phyloP scores from a whole-genome alignment of 2,329 filamentous ascomycete genomes.

The Epichloe typhina region DNA sequence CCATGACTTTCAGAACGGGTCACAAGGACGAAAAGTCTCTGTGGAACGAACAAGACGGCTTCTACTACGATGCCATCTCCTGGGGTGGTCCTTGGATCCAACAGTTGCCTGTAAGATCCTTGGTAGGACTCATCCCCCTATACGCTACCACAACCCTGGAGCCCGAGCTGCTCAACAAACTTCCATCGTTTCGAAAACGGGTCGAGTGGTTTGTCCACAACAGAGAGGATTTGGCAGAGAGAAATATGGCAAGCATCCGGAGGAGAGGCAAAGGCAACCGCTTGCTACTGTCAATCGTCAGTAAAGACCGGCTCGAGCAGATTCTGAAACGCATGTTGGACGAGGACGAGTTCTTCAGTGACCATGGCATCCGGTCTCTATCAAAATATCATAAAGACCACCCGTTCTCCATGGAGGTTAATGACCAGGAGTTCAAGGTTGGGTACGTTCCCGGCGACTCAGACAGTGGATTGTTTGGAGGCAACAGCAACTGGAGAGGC shows the following conservation, averaged over 20 bases:
- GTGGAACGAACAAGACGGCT: conserved; percentile 94
- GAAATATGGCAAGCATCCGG: conserved; percentile 88
- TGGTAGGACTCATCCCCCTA: conserved; percentile 86
- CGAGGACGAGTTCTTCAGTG: conserved; percentile 82
- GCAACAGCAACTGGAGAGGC: conserved; percentile 95
- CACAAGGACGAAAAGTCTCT: conserved; percentile 65
- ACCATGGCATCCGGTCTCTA: conserved; percentile 81
- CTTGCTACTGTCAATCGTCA: conserved; percentile 78
- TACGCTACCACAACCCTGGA: conserved; percentile 88
- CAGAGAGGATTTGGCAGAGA: conserved; percentile 71
- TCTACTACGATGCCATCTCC: conserved; percentile 97
- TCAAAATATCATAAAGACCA: conserved; percentile 85
- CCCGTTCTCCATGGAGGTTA: conserved; percentile 91
- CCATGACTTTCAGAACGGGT: conserved; percentile 74
- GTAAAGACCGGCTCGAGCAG: conserved; percentile 79
- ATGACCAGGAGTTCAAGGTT: conserved; percentile 78
- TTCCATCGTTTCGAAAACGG: conserved; percentile 86
- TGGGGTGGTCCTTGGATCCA: conserved; percentile 91
- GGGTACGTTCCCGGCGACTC: conserved; percentile 91
- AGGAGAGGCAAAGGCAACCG: conserved; percentile 84
- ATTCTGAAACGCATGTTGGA: conserved; percentile 88
- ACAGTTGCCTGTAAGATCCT: conserved; percentile 79
- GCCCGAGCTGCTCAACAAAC: conserved; percentile 81
- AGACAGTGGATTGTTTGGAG: conserved; percentile 86
- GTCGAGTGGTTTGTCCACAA: conserved; percentile 92